Evolutionary conservation across 495 filamentous ascomycete genomes (phyloP).

Genomic region (Talaromyces adpressus): DNA sequence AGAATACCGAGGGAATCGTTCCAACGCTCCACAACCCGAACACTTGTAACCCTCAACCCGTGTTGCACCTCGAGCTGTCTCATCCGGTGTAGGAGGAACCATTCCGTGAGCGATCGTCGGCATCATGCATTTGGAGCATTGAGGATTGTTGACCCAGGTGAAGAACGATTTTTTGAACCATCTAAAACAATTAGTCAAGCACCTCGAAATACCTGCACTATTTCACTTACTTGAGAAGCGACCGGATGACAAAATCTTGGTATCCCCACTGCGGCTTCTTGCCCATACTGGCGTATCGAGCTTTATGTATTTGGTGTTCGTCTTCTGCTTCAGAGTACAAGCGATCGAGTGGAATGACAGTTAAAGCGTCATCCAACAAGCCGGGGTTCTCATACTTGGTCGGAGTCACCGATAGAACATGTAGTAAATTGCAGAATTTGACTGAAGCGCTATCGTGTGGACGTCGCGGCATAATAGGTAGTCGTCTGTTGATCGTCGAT

Average conservation of each 20-base stretch:
- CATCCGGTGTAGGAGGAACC: conserved; percentile 79
- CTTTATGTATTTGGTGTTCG: conserved; percentile 77
- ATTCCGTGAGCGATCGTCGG: conserved; percentile 79
- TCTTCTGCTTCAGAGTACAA: conserved; percentile 94
- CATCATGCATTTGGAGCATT: conserved; percentile 69
- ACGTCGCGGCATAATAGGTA: conserved; percentile 75
- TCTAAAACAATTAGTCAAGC: conserved; percentile 35
- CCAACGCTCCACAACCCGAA: conserved; percentile 61
- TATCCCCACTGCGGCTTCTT: conserved; percentile 92
- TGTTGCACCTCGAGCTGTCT: conserved; percentile 77
- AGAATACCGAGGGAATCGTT: conserved; percentile 89
- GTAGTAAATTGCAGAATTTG: conserved; percentile 78
- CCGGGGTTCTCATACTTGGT: conserved; percentile 96
- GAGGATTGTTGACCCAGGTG: conserved; percentile 91
- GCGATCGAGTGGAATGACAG: conserved; percentile 78
- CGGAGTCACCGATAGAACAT: conserved; percentile 75
- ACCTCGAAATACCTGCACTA: conserved; percentile 1
- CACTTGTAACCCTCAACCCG: conserved; percentile 88
- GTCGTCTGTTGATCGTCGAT: conserved; percentile 54
- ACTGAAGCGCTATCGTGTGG: conserved; percentile 67
- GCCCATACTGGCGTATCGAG: conserved; percentile 77
- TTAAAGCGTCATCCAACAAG: conserved; percentile 85
- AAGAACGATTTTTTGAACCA: conserved; percentile 98
- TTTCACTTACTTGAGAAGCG: conserved; percentile 64
- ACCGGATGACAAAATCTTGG: conserved; percentile 92